Conservation (phyloP, 2,329 filamentous ascomycete species). For the Zalaria obscura region DNA sequence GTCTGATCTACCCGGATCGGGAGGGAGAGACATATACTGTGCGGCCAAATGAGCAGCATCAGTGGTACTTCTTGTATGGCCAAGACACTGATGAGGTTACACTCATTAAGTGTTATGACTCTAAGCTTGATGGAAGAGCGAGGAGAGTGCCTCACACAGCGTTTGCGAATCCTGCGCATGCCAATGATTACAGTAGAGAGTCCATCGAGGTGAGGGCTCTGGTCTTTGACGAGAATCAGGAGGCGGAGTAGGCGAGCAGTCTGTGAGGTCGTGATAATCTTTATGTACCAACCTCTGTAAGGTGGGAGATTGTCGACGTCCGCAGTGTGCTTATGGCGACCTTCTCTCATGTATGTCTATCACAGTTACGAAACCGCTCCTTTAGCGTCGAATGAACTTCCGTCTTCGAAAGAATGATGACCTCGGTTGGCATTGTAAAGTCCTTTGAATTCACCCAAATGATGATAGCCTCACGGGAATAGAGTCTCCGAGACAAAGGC, state of each 20-base stretch:
- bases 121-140: conserved; percentile 38
- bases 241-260: neutral
- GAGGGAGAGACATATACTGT: conserved; percentile 46
- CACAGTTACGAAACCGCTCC: too few relatives aligned
- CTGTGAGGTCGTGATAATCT: too few relatives aligned
- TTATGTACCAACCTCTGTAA: too few relatives aligned
- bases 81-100: conserved; percentile 44
- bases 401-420: too few relatives aligned
- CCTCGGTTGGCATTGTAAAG: too few relatives aligned
- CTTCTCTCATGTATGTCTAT: too few relatives aligned
- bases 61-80: conserved; percentile 48
- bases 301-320: too few relatives aligned
- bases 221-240: conserved; percentile 27
- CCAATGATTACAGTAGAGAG: conserved; percentile 28
- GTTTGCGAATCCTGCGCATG: conserved; percentile 36
- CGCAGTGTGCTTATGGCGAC: too few relatives aligned
- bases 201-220: conserved; percentile 44
- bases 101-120: conserved; percentile 50
- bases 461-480: too few relatives aligned
- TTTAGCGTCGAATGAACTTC: too few relatives aligned
- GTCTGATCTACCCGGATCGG: conserved; percentile 41
- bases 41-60: conserved; percentile 37
- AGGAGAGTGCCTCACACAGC: conserved; percentile 41
- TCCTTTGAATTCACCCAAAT: too few relatives aligned
- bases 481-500: too few relatives aligned